phyloP scores from a whole-genome alignment of 2,329 filamentous ascomycete genomes.

The Penicillium expansum region DNA sequence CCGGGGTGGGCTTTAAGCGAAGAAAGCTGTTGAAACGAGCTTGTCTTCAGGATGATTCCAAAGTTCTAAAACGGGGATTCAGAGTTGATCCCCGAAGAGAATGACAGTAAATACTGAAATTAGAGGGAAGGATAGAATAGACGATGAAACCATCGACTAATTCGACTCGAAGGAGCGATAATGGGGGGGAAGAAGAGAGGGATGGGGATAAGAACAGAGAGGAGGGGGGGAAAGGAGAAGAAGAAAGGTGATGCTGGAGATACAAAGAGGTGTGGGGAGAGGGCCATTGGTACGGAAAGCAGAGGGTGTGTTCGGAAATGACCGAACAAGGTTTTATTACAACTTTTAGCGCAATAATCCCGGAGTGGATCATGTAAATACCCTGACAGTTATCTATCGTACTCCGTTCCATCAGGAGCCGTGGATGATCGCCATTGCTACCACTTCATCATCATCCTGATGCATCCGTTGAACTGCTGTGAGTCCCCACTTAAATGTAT shows the following conservation, averaged over 20 bases:
- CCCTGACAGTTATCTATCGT: conserved; percentile 1
- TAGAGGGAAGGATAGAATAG: conserved; percentile 29
- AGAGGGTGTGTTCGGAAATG: conserved; percentile 6
- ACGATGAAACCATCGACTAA: conserved; percentile 35
- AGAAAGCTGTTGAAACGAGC: conserved; percentile 12
- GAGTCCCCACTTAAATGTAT: background rate
- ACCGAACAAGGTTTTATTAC: conserved; percentile 8
- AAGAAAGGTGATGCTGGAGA: conserved; percentile 26
- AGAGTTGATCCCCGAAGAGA: conserved; percentile 28
- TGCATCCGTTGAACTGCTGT: conserved; percentile 6
- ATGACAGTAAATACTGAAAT: conserved; percentile 24
- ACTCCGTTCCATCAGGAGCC: conserved; percentile 10
- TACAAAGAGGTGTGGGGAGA: conserved; percentile 28
- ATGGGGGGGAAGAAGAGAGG: conserved; percentile 36
- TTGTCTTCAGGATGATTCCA: conserved; percentile 14
- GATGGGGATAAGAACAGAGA: conserved; percentile 21
- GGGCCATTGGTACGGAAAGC: conserved; percentile 7
- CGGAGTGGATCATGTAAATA: conserved; percentile 1
- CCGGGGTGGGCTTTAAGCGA: conserved; percentile 8
- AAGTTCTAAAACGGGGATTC: conserved; percentile 10
- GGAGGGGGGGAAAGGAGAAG: conserved; percentile 22
- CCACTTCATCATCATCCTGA: conserved; percentile 19
- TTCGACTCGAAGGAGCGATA: conserved; percentile 45
- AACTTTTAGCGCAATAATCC: background rate
- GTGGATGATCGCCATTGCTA: conserved; percentile 27